phyloP scores from a whole-genome alignment of 2,329 filamentous ascomycete genomes.

The Emmonsia crescens region DNA sequence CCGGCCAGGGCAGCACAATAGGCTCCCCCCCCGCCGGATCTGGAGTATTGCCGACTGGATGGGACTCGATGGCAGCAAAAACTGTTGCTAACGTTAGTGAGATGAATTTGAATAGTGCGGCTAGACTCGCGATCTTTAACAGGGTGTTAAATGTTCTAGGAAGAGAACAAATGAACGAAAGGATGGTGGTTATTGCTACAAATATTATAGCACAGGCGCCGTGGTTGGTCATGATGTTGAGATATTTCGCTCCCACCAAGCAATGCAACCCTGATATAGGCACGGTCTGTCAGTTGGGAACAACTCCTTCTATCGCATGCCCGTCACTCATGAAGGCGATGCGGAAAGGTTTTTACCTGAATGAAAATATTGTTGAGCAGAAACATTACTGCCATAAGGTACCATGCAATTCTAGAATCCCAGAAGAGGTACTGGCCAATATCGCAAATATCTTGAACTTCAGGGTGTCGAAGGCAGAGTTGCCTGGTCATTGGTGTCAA shows the following conservation, averaged over 20 bases:
- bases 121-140: slow-evolving; percentile 65
- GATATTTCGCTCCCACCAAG: slow-evolving; percentile 71
- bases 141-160: slow-evolving; percentile 76
- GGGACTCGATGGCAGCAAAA: slow-evolving; percentile 65
- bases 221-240: slow-evolving; percentile 74
- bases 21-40: slow-evolving; percentile 45
- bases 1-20: slow-evolving; percentile 56
- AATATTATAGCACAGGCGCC: slow-evolving; percentile 71
- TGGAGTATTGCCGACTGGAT: slow-evolving; percentile 57
- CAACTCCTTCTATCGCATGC: background rate
- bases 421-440: slow-evolving; percentile 94
- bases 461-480: slow-evolving; percentile 82
- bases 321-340: background rate
- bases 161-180: slow-evolving; percentile 69
- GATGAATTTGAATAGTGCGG: slow-evolving; percentile 80
- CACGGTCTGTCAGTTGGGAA: background rate
- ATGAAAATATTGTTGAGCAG: slow-evolving; percentile 91
- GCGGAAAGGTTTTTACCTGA: slow-evolving; percentile 39
- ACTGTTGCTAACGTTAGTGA: slow-evolving; percentile 75
- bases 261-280: slow-evolving; percentile 49
- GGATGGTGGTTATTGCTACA: slow-evolving; percentile 58
- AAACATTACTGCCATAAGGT: slow-evolving; percentile 70
- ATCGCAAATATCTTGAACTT: slow-evolving; percentile 86
- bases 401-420: slow-evolving; percentile 63
- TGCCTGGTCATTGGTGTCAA: slow-evolving; percentile 47